phyloP scores from a whole-genome alignment of 2,329 filamentous ascomycete species.

The Periconia sp. region DNA sequence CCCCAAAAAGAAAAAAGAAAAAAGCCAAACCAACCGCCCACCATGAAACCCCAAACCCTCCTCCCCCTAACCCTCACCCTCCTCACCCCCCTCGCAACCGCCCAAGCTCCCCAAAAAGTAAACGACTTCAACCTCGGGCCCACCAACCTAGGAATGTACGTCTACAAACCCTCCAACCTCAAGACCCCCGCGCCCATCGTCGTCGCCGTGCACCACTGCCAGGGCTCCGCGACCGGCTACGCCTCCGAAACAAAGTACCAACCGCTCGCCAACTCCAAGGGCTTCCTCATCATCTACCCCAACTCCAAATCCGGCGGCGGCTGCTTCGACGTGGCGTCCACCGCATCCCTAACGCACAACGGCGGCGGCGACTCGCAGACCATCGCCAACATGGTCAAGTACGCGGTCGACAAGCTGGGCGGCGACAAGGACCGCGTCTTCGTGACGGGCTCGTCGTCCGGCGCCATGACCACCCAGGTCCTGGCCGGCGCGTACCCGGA shows the following conservation, averaged over 20 bases:
- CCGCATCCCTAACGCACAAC: constrained; percentile 20
- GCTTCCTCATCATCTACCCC: constrained; percentile 22
- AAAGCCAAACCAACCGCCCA: not conserved
- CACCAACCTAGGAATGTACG: constrained; percentile 54
- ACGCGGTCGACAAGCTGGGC: constrained; percentile 17
- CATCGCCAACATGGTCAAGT: constrained; percentile 25
- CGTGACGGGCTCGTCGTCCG: constrained; percentile 16
- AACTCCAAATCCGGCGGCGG: constrained; percentile 20
- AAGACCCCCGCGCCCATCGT: constrained; percentile 44
- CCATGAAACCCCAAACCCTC: not conserved
- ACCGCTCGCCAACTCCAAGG: constrained; percentile 15
- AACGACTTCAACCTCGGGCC: constrained; percentile 48
- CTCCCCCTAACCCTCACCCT: not conserved
- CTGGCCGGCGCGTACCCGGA: constrained; percentile 57
- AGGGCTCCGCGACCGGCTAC: constrained; percentile 18
- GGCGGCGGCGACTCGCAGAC: constrained; percentile 24
- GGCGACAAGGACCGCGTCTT: constrained; percentile 17
- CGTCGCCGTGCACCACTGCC: constrained; percentile 22
- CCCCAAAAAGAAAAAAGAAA: not conserved
- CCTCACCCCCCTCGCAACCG: constrained; percentile 2
- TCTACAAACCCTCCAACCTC: constrained; percentile 48
- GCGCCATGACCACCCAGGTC: constrained; percentile 36
- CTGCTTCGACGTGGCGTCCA: constrained; percentile 24
- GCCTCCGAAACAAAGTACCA: constrained; percentile 13
- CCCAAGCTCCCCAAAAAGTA: constrained; percentile 35